Conservation (phyloP, 768 basidiomycete genomes). For the Pholiota microspora region DNA sequence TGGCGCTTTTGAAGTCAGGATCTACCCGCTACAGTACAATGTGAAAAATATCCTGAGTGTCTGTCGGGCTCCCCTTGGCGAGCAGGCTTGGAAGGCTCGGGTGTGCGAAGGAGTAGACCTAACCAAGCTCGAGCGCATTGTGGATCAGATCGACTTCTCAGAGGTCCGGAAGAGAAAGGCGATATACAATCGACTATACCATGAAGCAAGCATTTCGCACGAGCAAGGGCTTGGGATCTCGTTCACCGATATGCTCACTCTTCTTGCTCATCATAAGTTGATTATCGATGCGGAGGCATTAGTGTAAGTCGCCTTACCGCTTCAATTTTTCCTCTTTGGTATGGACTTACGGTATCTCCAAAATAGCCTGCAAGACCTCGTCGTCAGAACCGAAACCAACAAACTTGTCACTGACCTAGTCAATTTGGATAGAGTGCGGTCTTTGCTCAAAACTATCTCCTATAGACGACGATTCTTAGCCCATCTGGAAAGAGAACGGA, state of each 20-base stretch:
- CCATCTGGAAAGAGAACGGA: slow-evolving; percentile 39
- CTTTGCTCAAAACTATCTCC: slow-evolving; percentile 73
- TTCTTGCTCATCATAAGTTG: slow-evolving; percentile 89
- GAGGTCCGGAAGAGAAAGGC: slow-evolving; percentile 64
- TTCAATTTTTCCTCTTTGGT: slow-evolving; percentile 1
- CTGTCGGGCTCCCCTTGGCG: slow-evolving; percentile 37
- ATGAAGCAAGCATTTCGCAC: slow-evolving; percentile 80
- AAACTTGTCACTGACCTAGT: slow-evolving; percentile 81
- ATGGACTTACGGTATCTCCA: slow-evolving; percentile 1
- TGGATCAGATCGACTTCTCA: slow-evolving; percentile 64
- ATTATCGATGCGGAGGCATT: slow-evolving; percentile 89
- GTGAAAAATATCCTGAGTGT: slow-evolving; percentile 56
- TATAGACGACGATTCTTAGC: slow-evolving; percentile 68
- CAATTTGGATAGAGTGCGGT: slow-evolving; percentile 81
- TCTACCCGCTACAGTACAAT: slow-evolving; percentile 73
- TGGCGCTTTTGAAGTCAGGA: slow-evolving; percentile 85
- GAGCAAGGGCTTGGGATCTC: slow-evolving; percentile 79
- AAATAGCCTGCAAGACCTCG: slow-evolving; percentile 75
- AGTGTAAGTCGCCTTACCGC: slow-evolving; percentile 51
- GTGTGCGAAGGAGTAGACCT: slow-evolving; percentile 60
- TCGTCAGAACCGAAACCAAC: slow-evolving; percentile 71
- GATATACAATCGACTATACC: slow-evolving; percentile 74
- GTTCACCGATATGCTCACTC: slow-evolving; percentile 84
- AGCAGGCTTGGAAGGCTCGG: slow-evolving; percentile 30
- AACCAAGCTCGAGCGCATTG: slow-evolving; percentile 50